Evolutionary conservation across 169 alveolate species (phyloP).

Genomic region (Amoebophrya sp.): DNA sequence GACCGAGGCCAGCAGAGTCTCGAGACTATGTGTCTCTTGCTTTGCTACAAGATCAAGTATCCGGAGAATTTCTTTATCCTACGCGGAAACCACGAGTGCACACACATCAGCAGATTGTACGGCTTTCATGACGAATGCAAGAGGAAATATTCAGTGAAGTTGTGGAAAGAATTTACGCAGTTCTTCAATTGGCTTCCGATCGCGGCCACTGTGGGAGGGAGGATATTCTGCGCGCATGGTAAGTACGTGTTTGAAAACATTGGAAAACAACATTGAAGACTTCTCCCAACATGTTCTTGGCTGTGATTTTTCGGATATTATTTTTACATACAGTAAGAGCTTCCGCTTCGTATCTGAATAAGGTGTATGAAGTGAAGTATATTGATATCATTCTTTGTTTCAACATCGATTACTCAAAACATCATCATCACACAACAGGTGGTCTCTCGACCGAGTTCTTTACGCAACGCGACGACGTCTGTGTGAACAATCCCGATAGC

Average conservation of each 20-base stretch:
- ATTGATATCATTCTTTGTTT: too few species aligned
- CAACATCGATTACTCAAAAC: too few species aligned
- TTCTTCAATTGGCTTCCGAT: neutral
- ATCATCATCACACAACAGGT: too few species aligned
- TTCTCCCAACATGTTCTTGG: too few species aligned
- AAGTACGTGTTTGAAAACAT: too few species aligned
- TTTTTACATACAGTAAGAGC: too few species aligned
- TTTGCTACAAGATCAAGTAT: conserved; percentile 82
- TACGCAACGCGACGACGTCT: neutral
- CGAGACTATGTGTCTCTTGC: conserved; percentile 89
- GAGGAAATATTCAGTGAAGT: conserved; percentile 44
- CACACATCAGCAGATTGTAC: conserved; percentile 92
- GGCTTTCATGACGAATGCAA: conserved; percentile 59
- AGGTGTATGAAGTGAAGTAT: too few species aligned
- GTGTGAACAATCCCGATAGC: neutral
- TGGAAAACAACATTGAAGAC: neutral
- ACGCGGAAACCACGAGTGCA: conserved; percentile 98
- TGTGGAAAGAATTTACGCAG: neutral
- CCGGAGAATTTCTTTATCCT: conserved; percentile 84
- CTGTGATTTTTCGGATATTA: too few species aligned
- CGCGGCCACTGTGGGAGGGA: neutral
- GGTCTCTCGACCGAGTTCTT: neutral
- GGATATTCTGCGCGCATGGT: conserved; percentile 19
- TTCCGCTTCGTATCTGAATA: too few species aligned
- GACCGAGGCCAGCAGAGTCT: conserved; percentile 59